These are phyloP conservation scores for Rhizopus sp. DNA, from an alignment of 371 early-diverging fungal species.

Conservation along the genomic window DNA sequence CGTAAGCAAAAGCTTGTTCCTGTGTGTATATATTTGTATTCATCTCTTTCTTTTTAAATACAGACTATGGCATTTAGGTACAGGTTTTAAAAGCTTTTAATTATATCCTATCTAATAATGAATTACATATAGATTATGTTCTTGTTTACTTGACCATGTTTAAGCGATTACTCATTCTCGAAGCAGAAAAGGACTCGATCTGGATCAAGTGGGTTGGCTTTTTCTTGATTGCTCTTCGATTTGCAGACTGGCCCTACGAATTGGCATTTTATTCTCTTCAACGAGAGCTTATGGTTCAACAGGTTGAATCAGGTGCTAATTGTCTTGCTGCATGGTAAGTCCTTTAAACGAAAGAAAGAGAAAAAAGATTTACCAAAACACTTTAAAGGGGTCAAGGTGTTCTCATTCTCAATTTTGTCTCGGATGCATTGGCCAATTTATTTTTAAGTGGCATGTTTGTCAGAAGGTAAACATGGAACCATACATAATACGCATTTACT, in stretches of 20 bases:
- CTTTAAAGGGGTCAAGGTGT: conserved; percentile 43
- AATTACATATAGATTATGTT: conserved; percentile 23
- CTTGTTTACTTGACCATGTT: conserved; percentile 45
- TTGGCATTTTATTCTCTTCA: conserved; percentile 33
- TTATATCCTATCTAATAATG: not conserved
- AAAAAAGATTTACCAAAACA: not conserved
- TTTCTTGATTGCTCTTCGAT: conserved; percentile 33
- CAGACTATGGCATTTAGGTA: conserved; percentile 27
- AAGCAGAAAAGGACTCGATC: conserved; percentile 31
- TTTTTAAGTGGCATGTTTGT: conserved; percentile 56
- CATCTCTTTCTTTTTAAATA: not conserved
- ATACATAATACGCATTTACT: not conserved
- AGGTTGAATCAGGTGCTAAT: conserved; percentile 29
- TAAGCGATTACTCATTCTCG: conserved; percentile 38
- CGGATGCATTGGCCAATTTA: conserved; percentile 40
- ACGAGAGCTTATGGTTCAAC: conserved; percentile 25
- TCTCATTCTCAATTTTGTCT: conserved; percentile 46
- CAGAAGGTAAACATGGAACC: conserved; percentile 26
- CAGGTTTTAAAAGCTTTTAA: not conserved
- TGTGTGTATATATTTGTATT: not conserved
- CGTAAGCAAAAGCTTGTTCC: conserved; percentile 26
- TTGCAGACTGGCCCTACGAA: conserved; percentile 53
- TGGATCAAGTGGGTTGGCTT: conserved; percentile 42
- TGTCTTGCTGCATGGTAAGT: conserved; percentile 39
- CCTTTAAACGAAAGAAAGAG: not conserved